These are phyloP conservation scores for Teratosphaeria viscida DNA, from an alignment of 2,329 filamentous ascomycete species.

Conservation along the genomic window DNA sequence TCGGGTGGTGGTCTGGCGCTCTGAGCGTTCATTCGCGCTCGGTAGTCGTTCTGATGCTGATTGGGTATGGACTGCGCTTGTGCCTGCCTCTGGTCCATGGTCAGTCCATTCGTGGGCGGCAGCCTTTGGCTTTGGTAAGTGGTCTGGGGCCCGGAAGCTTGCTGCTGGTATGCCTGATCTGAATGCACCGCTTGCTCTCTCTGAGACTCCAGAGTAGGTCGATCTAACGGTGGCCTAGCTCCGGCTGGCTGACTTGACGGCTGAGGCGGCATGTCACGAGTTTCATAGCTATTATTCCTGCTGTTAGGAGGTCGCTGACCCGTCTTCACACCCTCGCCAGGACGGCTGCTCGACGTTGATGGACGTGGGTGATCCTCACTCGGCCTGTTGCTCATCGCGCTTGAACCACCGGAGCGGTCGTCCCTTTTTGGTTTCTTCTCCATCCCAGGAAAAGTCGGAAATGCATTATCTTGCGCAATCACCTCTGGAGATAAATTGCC, in stretches of 20 bases:
- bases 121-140: conserved; percentile 1
- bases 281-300: conserved; percentile 2
- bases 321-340: not conserved
- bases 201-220: conserved; percentile 5
- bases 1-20: not conserved
- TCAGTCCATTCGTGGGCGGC: not conserved
- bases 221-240: conserved; percentile 4
- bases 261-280: not conserved
- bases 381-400: conserved; percentile 4
- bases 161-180: conserved; percentile 12
- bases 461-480: conserved; percentile 35
- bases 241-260: not conserved
- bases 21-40: not conserved
- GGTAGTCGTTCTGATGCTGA: not conserved
- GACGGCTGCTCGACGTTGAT: conserved; percentile 4
- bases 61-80: not conserved
- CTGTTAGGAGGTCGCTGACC: conserved; percentile 4
- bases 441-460: conserved; percentile 35
- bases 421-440: conserved; percentile 9
- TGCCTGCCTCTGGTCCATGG: not conserved
- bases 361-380: conserved; percentile 13
- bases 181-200: not conserved
- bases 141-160: conserved; percentile 3
- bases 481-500: conserved; percentile 19
- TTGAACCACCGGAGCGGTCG: conserved; percentile 7